These are phyloP conservation scores for Astragalus glycyphyllos DNA, from an alignment of 306 rosid species.

Conservation along the genomic window DNA sequence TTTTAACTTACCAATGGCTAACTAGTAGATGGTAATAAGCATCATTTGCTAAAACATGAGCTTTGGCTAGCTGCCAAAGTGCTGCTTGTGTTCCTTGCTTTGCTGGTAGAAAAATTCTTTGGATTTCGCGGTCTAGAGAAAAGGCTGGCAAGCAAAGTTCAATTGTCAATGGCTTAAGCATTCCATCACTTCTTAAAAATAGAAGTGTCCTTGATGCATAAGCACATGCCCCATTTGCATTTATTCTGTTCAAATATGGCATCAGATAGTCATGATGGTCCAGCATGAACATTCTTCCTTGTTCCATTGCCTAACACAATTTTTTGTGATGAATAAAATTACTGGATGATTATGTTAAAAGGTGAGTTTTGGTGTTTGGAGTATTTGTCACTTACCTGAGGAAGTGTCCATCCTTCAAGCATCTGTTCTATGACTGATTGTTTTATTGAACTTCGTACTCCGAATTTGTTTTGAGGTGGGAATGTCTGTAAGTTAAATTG, in stretches of 20 bases:
- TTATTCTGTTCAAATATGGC: constrained; percentile 67
- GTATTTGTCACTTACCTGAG: constrained; percentile 44
- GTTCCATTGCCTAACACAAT: constrained; percentile 59
- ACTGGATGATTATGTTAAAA: too few relatives aligned
- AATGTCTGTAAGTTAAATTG: constrained; percentile 50
- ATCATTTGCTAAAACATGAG: constrained; percentile 79
- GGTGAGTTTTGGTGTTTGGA: too few relatives aligned
- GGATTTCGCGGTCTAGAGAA: constrained; percentile 34
- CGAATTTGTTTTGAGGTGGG: constrained; percentile 60
- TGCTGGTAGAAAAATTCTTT: constrained; percentile 57
- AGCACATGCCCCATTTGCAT: constrained; percentile 49
- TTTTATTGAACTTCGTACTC: constrained; percentile 56
- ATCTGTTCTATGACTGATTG: constrained; percentile 53
- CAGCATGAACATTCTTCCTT: constrained; percentile 60
- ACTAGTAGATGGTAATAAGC: constrained; percentile 66
- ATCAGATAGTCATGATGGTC: constrained; percentile 76
- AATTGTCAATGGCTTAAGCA: constrained; percentile 70
- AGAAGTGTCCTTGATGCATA: constrained; percentile 78
- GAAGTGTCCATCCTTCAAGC: constrained; percentile 67
- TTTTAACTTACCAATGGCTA: constrained; percentile 72
- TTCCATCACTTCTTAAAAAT: constrained; percentile 63
- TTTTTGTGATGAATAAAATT: neutral
- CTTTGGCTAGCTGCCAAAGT: constrained; percentile 77
- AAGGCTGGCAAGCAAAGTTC: constrained; percentile 69
- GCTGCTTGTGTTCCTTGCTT: constrained; percentile 66